These are phyloP conservation scores for Boletus rubescentipes DNA, from an alignment of 768 basidiomycete genomes.

Conservation along the genomic window DNA sequence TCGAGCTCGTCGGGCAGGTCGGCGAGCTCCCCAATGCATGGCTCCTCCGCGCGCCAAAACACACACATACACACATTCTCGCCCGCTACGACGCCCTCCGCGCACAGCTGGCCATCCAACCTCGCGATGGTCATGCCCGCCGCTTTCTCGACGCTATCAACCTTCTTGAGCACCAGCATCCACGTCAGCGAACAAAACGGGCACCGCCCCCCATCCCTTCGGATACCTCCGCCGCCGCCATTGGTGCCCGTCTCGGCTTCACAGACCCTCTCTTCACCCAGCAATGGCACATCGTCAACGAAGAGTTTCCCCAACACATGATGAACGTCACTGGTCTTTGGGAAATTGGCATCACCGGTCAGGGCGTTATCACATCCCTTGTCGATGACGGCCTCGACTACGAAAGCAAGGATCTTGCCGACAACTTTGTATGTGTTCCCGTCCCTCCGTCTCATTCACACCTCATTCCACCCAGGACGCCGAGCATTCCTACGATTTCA, in stretches of 20 bases:
- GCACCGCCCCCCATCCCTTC: slow-evolving; percentile 61
- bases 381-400: slow-evolving; percentile 97
- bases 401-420: slow-evolving; percentile 78
- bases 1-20: slow-evolving; percentile 84
- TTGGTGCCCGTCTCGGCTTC: slow-evolving; percentile 65
- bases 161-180: slow-evolving; percentile 59
- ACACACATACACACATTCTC: slow-evolving; percentile 36
- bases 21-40: slow-evolving; percentile 83
- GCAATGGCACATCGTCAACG: slow-evolving; percentile 97
- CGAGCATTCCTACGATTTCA: slow-evolving; percentile 92
- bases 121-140: slow-evolving; percentile 40
- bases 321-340: slow-evolving; percentile 95
- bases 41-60: slow-evolving; percentile 66
- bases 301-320: slow-evolving; percentile 72
- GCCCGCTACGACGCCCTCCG: slow-evolving; percentile 48
- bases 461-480: slow-evolving; percentile 56
- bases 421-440: slow-evolving; percentile 78
- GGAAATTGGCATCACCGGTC: slow-evolving; percentile 87
- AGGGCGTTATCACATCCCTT: slow-evolving; percentile 82
- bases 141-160: slow-evolving; percentile 56
- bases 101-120: slow-evolving; percentile 28
- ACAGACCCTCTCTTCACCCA: slow-evolving; percentile 76
- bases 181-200: slow-evolving; percentile 70
- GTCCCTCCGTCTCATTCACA: background rate
- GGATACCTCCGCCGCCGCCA: slow-evolving; percentile 37